Base-by-base conservation (phyloP, 2,329 filamentous ascomycete genomes). In the Elsinoe batatas region DNA sequence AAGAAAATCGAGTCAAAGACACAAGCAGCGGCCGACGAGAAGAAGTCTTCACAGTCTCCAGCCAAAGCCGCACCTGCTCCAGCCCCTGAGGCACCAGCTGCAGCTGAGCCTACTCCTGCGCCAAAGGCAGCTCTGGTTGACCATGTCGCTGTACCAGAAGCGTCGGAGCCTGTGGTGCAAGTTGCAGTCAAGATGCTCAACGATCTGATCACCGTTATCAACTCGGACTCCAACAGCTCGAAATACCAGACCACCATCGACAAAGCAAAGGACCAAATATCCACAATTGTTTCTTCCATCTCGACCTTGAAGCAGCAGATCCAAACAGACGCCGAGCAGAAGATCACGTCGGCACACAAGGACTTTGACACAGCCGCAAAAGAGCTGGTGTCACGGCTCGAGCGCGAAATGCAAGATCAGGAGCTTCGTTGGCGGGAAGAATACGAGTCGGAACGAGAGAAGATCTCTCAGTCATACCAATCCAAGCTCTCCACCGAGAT, bases 171-270 rank as follows among this genome's bases (percentile, higher is more conserved):
- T 26, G 80, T 95, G 35, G 87, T 97, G 18, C 90, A 96, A 71
- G 89, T 97, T 65, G 78, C 98, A 5, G 89, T 95, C 58, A 91
- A 88, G 74, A 91, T 95, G 74, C 79, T 98, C 64, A 98, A 98
- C 73, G 89, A 95, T 70, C 85, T 98, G 64, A 95, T 98, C 67
- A 84, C 88, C 7, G 88, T 94, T 46, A 84, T 96, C 68, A 95
- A 96, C 70, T 87, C 87, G 57, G 91, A 95, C 68, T 82, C 85
- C 59, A 82, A 88, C 57, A 81, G 85, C 60, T 79, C 79, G 62
- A 89, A 86, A 70, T 95, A 93, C 72, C 83, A 82, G 53, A 79
- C 81, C 2, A 85, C 89, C 1, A 83, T 98, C 57, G 76, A 79
- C 63, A 91, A 93, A 76, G 91, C 91, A 60, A 97, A 96, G 78